phyloP scores from a whole-genome alignment of 805 yeast species.

The Lachancea mirantina region DNA sequence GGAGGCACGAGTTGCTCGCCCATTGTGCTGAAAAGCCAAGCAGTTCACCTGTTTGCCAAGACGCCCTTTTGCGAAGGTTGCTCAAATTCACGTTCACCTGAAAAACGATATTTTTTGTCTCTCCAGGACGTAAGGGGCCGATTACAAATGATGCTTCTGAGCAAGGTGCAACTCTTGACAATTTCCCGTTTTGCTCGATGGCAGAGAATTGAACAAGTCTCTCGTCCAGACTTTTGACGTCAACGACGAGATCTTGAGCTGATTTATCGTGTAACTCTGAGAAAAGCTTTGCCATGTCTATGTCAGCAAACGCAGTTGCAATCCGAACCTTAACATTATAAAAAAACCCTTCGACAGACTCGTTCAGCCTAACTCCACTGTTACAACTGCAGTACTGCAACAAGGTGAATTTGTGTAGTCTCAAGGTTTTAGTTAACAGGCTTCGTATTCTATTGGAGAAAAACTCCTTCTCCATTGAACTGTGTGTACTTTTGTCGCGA shows the following conservation, averaged over 20 bases:
- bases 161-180: not conserved
- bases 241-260: constrained; percentile 1
- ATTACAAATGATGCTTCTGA: constrained; percentile 3
- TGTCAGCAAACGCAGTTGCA: not conserved
- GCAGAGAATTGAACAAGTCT: constrained; percentile 6
- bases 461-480: constrained; percentile 4
- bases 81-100: constrained; percentile 6
- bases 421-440: not conserved
- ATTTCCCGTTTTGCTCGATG: constrained; percentile 7
- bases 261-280: constrained; percentile 1
- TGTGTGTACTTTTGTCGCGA: not conserved
- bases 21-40: no score
- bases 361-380: constrained; percentile 2
- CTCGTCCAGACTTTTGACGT: constrained; percentile 3
- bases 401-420: constrained; percentile 1
- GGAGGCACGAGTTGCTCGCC: constrained; percentile 2
- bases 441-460: constrained; percentile 1
- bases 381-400: constrained; percentile 5
- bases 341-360: not conserved
- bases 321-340: constrained; percentile 5
- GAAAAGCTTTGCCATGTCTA: not conserved
- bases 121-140: constrained; percentile 7
- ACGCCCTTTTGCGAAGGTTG: constrained; percentile 2
- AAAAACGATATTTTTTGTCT: constrained; percentile 5
- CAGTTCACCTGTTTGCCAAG: no score